phyloP scores from a whole-genome alignment of 2,329 filamentous ascomycete genomes.

The Ophiosphaerella narmari region DNA sequence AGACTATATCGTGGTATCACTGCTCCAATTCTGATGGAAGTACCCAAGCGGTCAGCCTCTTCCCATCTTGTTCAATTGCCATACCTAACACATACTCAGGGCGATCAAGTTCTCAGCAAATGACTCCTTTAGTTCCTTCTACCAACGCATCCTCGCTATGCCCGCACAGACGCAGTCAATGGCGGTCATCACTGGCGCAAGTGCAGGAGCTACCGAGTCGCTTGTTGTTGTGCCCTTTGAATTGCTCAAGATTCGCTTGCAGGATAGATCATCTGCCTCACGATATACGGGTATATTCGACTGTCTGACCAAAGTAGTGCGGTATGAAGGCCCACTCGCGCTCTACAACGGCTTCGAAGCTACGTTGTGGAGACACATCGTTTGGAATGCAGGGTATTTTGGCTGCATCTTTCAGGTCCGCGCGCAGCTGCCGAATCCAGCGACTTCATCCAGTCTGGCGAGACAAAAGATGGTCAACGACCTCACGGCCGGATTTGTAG shows the following conservation, averaged over 20 bases:
- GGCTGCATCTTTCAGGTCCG: conserved; percentile 40
- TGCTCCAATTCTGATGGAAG: conserved; percentile 39
- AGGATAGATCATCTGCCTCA: conserved; percentile 33
- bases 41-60: conserved; percentile 29
- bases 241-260: conserved; percentile 35
- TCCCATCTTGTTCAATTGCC: not conserved
- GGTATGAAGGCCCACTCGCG: conserved; percentile 30
- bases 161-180: conserved; percentile 30
- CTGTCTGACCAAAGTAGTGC: conserved; percentile 32
- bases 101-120: conserved; percentile 42
- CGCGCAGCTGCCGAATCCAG: conserved; percentile 24
- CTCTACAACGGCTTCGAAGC: conserved; percentile 41
- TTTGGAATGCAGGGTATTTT: conserved; percentile 42
- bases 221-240: conserved; percentile 41
- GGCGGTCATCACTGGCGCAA: conserved; percentile 34
- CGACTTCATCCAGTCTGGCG: conserved; percentile 15
- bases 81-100: conserved; percentile 7
- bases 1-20: conserved; percentile 37
- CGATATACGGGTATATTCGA: conserved; percentile 34
- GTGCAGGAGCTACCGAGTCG: conserved; percentile 35
- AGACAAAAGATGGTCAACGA: conserved; percentile 35
- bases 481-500: conserved; percentile 34
- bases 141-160: conserved; percentile 27
- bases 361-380: conserved; percentile 38
- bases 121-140: conserved; percentile 31